Percentiles rank a stretch among this genome's conserved stretches.
phyloP scores from a whole-genome alignment of 2,329 filamentous ascomycete genomes.

The Bipolaris oryzae region DNA sequence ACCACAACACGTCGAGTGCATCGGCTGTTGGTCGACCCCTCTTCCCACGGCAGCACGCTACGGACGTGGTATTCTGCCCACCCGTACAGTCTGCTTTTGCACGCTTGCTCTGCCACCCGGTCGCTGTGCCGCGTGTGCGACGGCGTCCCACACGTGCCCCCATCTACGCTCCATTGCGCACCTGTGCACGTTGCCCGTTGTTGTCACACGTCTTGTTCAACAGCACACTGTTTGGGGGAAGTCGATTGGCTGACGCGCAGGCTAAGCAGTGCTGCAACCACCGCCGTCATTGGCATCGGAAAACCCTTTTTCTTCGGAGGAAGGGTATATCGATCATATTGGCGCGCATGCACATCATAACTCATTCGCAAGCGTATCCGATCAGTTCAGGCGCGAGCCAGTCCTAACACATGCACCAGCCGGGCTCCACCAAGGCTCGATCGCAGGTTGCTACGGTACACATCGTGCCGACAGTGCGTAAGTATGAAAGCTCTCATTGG shows the following conservation, averaged over 20 bases:
- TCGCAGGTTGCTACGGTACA: slow-evolving; percentile 58
- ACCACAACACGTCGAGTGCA: slow-evolving; percentile 35
- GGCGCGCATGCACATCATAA: slow-evolving; percentile 54
- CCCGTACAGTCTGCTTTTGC: slow-evolving; percentile 45
- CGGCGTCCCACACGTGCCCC: slow-evolving; percentile 39
- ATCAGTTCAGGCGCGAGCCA: slow-evolving; percentile 59
- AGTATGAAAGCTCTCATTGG: slow-evolving; percentile 54
- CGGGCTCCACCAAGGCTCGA: slow-evolving; percentile 55
- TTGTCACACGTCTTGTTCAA: slow-evolving; percentile 45
- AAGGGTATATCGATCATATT: slow-evolving; percentile 55
- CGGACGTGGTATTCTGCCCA: slow-evolving; percentile 34
- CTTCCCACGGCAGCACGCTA: slow-evolving; percentile 34
- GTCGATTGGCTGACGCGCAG: slow-evolving; percentile 51
- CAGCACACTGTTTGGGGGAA: slow-evolving; percentile 31
- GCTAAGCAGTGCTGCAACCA: slow-evolving; percentile 53
- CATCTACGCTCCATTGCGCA: slow-evolving; percentile 29
- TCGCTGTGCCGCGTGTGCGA: slow-evolving; percentile 46
- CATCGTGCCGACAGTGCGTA: slow-evolving; percentile 62
- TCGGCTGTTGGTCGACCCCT: slow-evolving; percentile 20
- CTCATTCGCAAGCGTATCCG: slow-evolving; percentile 53
- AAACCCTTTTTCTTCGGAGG: slow-evolving; percentile 52
- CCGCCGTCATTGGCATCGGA: slow-evolving; percentile 51
- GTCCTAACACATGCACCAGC: slow-evolving; percentile 54
- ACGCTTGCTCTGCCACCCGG: slow-evolving; percentile 41
- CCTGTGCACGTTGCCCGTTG: slow-evolving; percentile 48